Percentiles rank a stretch among this genome's conserved stretches.
These are phyloP conservation scores for bread wheat (Triticum aestivum) DNA, from an alignment of 176 grass and related monocot genomes.

Conservation along the genomic window IWGSC_CS_RefSeq_v2.1 NC_057802.1:480371410-480371909, in stretches of 20 bases:
- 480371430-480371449: conserved; percentile 65
- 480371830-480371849: conserved; percentile 33
- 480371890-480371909: conserved; percentile 69
- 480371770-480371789: conserved; percentile 32
- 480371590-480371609: conserved; percentile 37
- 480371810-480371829: conserved; percentile 48
- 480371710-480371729: not conserved
- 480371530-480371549: conserved; percentile 17
- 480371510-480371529: conserved; percentile 44
- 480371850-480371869: conserved; percentile 27
- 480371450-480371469: conserved; percentile 43
- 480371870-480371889: conserved; percentile 37
- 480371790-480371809: conserved; percentile 32
- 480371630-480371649: not conserved
- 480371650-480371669: not conserved
- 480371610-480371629: not conserved
- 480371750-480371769: conserved; percentile 61
- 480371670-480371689: not conserved
- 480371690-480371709: conserved; percentile 3
- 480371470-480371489: conserved; percentile 31
- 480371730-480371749: not conserved
- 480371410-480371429: conserved; percentile 43
- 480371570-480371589: conserved; percentile 44
- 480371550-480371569: conserved; percentile 25
- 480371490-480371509: conserved; percentile 60